These are phyloP conservation scores for Sechiopsis laciniata DNA, from an alignment of 306 rosid genomes.

Conservation along the genomic window DNA sequence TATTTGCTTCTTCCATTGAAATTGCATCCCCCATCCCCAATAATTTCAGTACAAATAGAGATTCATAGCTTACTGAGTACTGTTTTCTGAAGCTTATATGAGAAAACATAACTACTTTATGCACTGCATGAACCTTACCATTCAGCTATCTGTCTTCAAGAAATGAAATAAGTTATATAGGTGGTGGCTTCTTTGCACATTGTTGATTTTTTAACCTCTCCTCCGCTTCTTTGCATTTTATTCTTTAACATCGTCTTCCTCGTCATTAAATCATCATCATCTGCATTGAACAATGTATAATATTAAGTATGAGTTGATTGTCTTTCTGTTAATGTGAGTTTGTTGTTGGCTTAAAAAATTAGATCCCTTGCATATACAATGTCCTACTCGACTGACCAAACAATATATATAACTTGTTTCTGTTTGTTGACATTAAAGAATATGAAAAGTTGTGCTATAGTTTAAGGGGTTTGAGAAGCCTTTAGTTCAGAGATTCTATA, in stretches of 20 bases:
- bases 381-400: not conserved
- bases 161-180: conserved; percentile 34
- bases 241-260: not conserved
- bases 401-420: not conserved
- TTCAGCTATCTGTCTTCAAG: conserved; percentile 7
- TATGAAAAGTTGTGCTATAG: not conserved
- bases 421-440: not conserved
- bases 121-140: not conserved
- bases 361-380: not conserved
- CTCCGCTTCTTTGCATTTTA: not conserved
- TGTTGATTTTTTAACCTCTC: not conserved
- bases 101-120: conserved; percentile 20
- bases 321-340: not conserved
- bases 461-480: not conserved
- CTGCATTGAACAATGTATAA: not conserved
- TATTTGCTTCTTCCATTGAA: conserved; percentile 38
- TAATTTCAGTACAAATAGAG: conserved; percentile 55
- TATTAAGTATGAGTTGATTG: not conserved
- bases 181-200: conserved; percentile 30
- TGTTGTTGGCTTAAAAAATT: not conserved
- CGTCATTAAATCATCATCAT: not conserved
- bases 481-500: not conserved
- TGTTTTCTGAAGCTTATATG: conserved; percentile 41
- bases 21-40: conserved; percentile 42
- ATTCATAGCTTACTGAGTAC: conserved; percentile 40